These are phyloP conservation scores for Ustilago nuda DNA, from an alignment of 1,284 basidiomycete species.

Conservation along the genomic window DNA sequence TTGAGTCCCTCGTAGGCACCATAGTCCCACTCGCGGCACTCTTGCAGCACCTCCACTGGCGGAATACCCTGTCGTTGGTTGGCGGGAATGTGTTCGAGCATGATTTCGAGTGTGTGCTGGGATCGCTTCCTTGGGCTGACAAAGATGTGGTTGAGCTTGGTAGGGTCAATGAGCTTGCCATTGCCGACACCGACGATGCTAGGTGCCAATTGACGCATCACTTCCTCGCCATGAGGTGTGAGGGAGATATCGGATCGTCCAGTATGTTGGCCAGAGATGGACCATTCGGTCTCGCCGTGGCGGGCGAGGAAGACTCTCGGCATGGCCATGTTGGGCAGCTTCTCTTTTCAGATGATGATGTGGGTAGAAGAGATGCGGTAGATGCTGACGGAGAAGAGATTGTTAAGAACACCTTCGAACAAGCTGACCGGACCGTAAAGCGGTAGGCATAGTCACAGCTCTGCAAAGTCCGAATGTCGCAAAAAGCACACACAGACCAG, in stretches of 20 bases:
- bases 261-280: slow-evolving; percentile 65
- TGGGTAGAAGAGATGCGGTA: not conserved
- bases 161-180: slow-evolving; percentile 59
- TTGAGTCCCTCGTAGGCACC: slow-evolving; percentile 67
- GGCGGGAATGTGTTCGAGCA: slow-evolving; percentile 55
- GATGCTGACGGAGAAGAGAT: not conserved
- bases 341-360: not conserved
- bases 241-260: slow-evolving; percentile 65
- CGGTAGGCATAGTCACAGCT: not conserved
- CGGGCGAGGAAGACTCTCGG: slow-evolving; percentile 66
- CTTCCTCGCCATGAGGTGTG: slow-evolving; percentile 60
- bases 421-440: not conserved
- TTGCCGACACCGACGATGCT: slow-evolving; percentile 56
- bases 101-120: slow-evolving; percentile 58
- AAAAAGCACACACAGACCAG: not conserved
- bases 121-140: slow-evolving; percentile 59
- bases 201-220: slow-evolving; percentile 60
- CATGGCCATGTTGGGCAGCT: slow-evolving; percentile 50
- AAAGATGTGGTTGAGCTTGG: slow-evolving; percentile 57
- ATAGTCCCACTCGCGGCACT: slow-evolving; percentile 68
- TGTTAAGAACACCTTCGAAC: not conserved
- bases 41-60: slow-evolving; percentile 45
- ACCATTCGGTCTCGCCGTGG: slow-evolving; percentile 68
- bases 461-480: slow-evolving; percentile 7
- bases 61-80: slow-evolving; percentile 43